Percentiles rank a stretch among this genome's conserved stretches.
These are phyloP conservation scores for Rhodotorula sp. DNA, from an alignment of 1,284 basidiomycete species.

Conservation along the genomic window DNA sequence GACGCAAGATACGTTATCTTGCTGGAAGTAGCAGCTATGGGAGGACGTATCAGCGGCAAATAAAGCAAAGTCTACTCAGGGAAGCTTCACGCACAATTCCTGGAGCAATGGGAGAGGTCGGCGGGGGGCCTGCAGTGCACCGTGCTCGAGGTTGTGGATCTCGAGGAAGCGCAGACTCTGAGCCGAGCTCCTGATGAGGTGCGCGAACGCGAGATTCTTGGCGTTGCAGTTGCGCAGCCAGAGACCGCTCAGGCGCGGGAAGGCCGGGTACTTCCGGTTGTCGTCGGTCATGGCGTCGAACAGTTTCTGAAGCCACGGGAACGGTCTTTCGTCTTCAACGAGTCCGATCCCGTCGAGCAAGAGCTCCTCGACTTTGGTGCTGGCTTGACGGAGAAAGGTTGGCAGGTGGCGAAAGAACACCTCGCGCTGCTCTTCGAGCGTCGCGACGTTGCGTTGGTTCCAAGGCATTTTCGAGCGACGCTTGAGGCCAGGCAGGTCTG, in stretches of 20 bases:
- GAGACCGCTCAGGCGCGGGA: background rate
- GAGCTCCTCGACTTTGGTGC: background rate
- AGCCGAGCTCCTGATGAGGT: background rate
- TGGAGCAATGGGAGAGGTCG: too few species aligned
- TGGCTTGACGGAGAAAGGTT: background rate
- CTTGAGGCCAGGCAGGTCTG: background rate
- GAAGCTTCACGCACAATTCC: too few species aligned
- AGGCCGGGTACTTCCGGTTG: slow-evolving; percentile 9
- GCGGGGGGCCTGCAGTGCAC: too few species aligned
- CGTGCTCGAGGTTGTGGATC: too few species aligned
- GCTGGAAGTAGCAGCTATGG: background rate
- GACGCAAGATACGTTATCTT: background rate
- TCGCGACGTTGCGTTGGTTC: background rate
- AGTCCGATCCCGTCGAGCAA: too few species aligned
- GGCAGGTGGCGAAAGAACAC: background rate
- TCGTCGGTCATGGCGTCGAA: background rate
- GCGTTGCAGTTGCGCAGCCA: background rate
- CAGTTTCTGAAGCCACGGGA: background rate
- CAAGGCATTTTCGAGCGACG: background rate
- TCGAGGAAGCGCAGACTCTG: too few species aligned
- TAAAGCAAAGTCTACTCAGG: too few species aligned
- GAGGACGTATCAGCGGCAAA: too few species aligned
- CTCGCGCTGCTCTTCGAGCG: background rate
- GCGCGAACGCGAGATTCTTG: background rate
- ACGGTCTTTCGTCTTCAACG: background rate